Evolutionary conservation across 495 filamentous ascomycete genomes (phyloP).

Genomic region (Aspergillus cristatus): DNA sequence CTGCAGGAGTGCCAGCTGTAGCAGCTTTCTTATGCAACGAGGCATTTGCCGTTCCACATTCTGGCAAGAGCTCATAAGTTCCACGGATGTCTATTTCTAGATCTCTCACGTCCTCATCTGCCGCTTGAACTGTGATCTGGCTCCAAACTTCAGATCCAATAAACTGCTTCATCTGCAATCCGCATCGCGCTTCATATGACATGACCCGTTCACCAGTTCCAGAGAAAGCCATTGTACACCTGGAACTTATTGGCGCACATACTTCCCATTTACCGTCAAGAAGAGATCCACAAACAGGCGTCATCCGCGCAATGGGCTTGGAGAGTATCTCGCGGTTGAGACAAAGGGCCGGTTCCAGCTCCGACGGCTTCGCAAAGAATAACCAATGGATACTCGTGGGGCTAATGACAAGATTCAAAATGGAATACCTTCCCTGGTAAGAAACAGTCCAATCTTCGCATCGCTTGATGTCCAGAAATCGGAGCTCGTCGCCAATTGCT

Average conservation of each 20-base stretch:
- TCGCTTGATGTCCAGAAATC: conserved; percentile 37
- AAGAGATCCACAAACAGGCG: conserved; percentile 16
- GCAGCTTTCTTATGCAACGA: conserved; percentile 42
- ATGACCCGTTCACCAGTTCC: conserved; percentile 14
- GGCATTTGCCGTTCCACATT: conserved; percentile 60
- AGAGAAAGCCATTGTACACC: conserved; percentile 10
- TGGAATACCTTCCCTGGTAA: conserved; percentile 40
- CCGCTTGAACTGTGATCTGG: conserved; percentile 21
- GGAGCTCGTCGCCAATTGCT: conserved; percentile 33
- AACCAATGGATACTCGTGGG: conserved; percentile 39
- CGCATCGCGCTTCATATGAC: conserved; percentile 24
- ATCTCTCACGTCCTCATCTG: conserved; percentile 14
- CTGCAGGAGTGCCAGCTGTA: conserved; percentile 8
- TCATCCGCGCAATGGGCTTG: conserved; percentile 49
- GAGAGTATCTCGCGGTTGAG: conserved; percentile 35
- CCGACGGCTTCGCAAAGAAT: conserved; percentile 39
- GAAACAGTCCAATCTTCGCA: conserved; percentile 41
- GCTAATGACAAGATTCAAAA: conserved; percentile 42
- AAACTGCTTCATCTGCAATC: conserved; percentile 27
- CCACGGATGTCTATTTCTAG: conserved; percentile 44
- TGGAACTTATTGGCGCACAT: conserved; percentile 29
- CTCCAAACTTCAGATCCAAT: conserved; percentile 32
- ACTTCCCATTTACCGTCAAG: conserved; percentile 45
- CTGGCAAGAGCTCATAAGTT: conserved; percentile 42
- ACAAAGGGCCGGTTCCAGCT: conserved; percentile 26